Evolutionary conservation across 2,329 filamentous ascomycete genomes (phyloP), one percentile per base, ranked within the genome.

Genomic region (Colletotrichum aenigma): DNA sequence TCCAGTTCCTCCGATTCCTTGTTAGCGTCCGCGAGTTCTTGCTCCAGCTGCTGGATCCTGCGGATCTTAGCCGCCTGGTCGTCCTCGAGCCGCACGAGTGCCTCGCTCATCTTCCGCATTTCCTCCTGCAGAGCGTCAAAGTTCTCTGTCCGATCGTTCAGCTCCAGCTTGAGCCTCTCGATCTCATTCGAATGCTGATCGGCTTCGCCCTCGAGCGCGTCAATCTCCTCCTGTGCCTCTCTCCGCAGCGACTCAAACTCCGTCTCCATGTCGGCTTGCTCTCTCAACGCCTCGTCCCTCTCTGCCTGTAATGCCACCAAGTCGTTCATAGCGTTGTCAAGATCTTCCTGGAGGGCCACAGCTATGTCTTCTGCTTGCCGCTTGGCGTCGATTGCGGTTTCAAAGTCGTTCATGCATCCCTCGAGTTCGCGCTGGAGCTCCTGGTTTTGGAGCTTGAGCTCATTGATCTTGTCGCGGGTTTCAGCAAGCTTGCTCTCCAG

Each of bases 51-150:
- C 81, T 96, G 91, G 76, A 98, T 97, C 76, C 94, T 93, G 72
- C 93, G 92, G 62, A 94, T 85, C 83, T 96, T 97, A 80, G 91
- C 92, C 78, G 95, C 93, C 70, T 96, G 94, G 79, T 98, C 96
- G 82, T 98, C 96, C 83, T 98, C 97, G 0, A 99, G 89, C 60
- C 95, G 90, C 36, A 98, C 90, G 7, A 98, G 90, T 26, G 94
- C 94, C 79, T 98, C 95, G 80, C 94, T 97, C 85, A 98, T 94
- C 79, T 93, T 94, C 77, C 96, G 94, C 93, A 99, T 97, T 87
- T 98, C 97, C 75, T 94, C 93, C 82, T 98, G 96, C 69, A 99
- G 87, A n/a, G 95, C 94, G 78, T 94, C 93, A 84, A 98, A 96
- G 82, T 97, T 97, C 81, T 98, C 96, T 15, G 93, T 93, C 68